A percentile compares a stretch with the other conserved stretches of the same genome.
These are phyloP conservation scores for Apiotrichum brassicae DNA, from an alignment of 1,284 basidiomycete genomes.

Conservation along the genomic window DNA sequence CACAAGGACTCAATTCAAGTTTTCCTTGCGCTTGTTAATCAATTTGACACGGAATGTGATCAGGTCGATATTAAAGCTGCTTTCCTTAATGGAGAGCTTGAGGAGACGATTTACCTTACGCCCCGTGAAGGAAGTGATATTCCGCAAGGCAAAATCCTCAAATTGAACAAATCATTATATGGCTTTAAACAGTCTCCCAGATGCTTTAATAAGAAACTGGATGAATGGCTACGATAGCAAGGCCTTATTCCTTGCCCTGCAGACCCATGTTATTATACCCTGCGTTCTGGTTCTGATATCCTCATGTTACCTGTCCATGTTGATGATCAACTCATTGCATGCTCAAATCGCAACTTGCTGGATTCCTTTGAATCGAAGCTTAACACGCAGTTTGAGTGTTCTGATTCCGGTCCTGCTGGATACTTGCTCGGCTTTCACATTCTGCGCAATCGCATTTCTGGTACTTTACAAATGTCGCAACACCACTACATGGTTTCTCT, in stretches of 20 bases:
- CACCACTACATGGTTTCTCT: too few relatives aligned
- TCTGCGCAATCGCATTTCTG: too few relatives aligned
- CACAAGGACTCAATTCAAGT: slow-evolving; percentile 24
- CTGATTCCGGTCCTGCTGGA: slow-evolving; percentile 14
- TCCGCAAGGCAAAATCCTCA: slow-evolving; percentile 15
- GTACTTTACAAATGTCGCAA: too few relatives aligned
- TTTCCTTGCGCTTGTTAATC: slow-evolving; percentile 21
- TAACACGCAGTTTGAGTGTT: slow-evolving; percentile 19
- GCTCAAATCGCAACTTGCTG: slow-evolving; percentile 6
- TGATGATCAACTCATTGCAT: slow-evolving; percentile 30
- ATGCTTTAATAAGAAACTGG: slow-evolving; percentile 19
- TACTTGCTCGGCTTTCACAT: slow-evolving; percentile 26
- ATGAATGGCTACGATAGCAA: not conserved
- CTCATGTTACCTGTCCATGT: slow-evolving; percentile 19
- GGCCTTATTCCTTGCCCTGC: not conserved
- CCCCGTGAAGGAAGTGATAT: slow-evolving; percentile 21
- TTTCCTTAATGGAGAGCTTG: slow-evolving; percentile 13
- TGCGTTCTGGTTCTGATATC: not conserved
- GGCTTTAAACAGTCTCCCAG: slow-evolving; percentile 26
- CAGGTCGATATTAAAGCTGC: slow-evolving; percentile 26
- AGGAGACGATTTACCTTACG: slow-evolving; percentile 14
- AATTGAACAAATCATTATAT: slow-evolving; percentile 24
- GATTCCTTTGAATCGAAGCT: slow-evolving; percentile 19
- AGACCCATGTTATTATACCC: not conserved
- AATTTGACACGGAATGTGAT: slow-evolving; percentile 22